Evolutionary conservation across 495 filamentous ascomycete species (phyloP).

Genomic region (Sordaria brevicollis): DNA sequence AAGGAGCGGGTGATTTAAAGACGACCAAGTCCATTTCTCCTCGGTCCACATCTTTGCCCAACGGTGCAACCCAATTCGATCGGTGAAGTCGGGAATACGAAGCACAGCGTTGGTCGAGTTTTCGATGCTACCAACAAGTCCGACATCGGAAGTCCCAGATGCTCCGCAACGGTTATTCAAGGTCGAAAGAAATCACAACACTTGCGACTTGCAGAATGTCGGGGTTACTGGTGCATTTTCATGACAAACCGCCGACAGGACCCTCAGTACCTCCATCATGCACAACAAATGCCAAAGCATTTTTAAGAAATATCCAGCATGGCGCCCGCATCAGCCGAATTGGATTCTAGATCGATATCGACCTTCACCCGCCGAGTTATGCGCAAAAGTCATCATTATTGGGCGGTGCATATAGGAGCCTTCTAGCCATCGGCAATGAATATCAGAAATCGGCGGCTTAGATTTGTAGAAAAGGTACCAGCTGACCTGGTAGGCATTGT

Average conservation of each 20-base stretch:
- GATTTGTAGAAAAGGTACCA: neutral
- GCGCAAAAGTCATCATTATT: neutral
- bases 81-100: neutral
- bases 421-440: neutral
- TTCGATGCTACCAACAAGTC: neutral
- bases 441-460: neutral
- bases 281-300: neutral
- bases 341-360: neutral
- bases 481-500: neutral
- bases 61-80: neutral
- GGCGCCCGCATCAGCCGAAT: neutral
- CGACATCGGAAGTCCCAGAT: neutral
- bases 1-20: conserved; percentile 49
- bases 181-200: neutral
- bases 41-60: neutral
- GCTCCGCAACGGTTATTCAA: neutral
- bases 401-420: neutral
- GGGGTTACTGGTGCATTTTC: neutral
- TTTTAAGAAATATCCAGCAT: neutral
- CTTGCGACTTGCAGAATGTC: neutral
- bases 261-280: neutral
- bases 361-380: neutral
- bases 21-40: neutral
- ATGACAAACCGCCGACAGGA: neutral
- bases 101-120: neutral